Evolutionary conservation across 2,329 filamentous ascomycete species (phyloP), one percentile per base, ranked within the genome.

Genomic region (Boeremia exigua): DNA sequence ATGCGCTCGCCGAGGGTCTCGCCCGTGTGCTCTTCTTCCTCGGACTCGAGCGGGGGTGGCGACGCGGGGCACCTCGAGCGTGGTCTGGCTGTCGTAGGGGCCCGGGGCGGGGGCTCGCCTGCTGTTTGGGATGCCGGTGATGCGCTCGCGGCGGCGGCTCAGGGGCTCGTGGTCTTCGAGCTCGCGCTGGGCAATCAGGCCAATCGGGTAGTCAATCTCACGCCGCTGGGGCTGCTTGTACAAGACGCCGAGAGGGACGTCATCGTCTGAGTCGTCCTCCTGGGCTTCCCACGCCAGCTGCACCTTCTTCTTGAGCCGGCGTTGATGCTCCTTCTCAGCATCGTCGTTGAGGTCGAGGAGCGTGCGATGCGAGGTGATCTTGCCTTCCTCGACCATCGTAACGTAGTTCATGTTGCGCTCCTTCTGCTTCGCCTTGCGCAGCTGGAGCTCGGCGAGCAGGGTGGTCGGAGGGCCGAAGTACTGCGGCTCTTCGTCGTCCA

Each of bases 141-240:
- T 81, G 52, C 93, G 84, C 36, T 88, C 89, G 43, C 91, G 86
- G 2, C 93, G 88, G 34, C 83, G 83, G 66, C 89, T 92, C 17
- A 97, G 80, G 0, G 95, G 93, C 72, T 98, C 95, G 51, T 92
- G 95, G 68, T 99, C 95, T 72, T 99, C 95, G 62, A 95, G 79
- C 56, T 96, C 89, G 42, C 91, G 87, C 66, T 86, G 87, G 70
- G 96, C 90, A 80, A 95, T 88, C 52, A 95, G 75, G 4, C 91
- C 91, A 5, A 92, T 74, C 0, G 90, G 90, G 10, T 79, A 86
- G 77, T 75, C 87, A 82, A 60, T 87, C 68, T 76, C 78, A 7
- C 48, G 61, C 67, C 67, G 46, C 56, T 74, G 59, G 85, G 82
- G 54, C 49, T 80, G 76, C 40, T 75, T 75, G 65, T 85, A 91